A percentile compares a stretch with the other conserved stretches of the same genome.
phyloP scores from a whole-genome alignment of 441 rosid genomes.

The Raphanus hybrid region DNA sequence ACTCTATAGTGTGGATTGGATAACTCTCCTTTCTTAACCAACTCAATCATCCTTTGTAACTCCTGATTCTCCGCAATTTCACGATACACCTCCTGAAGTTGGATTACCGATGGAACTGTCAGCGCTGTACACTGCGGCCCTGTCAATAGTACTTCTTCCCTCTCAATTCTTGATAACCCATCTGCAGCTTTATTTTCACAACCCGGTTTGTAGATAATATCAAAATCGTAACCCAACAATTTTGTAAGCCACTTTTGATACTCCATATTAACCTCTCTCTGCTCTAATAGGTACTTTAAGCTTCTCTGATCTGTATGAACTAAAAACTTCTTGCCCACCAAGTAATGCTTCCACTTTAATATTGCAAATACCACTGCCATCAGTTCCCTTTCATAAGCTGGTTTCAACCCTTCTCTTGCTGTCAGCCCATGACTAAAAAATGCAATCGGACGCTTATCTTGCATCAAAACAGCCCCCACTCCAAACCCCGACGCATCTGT shows the following conservation, averaged over 20 bases:
- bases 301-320: neutral
- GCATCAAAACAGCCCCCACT: neutral
- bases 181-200: neutral
- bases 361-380: neutral
- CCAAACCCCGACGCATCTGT: neutral
- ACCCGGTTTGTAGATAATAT: neutral
- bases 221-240: neutral
- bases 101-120: neutral
- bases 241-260: neutral
- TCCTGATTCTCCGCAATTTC: neutral
- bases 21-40: neutral
- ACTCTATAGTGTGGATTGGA: neutral
- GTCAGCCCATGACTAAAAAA: neutral
- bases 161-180: neutral
- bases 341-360: neutral
- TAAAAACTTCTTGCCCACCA: neutral
- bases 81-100: neutral
- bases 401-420: neutral
- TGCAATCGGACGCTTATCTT: neutral
- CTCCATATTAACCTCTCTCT: neutral
- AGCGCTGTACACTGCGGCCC: neutral
- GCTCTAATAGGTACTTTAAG: neutral
- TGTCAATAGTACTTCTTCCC: neutral
- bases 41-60: neutral
- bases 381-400: neutral